These are phyloP conservation scores for Cicer bijugum DNA, from an alignment of 306 rosid genomes.

Conservation along the genomic window DNA sequence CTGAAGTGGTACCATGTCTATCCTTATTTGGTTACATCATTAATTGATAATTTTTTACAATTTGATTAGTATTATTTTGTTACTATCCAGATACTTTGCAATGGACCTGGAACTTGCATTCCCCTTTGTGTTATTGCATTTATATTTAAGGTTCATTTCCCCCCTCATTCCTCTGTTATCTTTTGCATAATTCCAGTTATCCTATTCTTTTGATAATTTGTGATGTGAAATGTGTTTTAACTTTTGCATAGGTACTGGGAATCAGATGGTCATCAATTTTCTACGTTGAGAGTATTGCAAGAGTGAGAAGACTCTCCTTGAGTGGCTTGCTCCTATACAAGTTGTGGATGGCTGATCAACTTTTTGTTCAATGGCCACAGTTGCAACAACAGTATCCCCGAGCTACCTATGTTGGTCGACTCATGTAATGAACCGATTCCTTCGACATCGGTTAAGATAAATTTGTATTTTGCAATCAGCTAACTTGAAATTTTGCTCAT, in stretches of 20 bases:
- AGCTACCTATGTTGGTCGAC: constrained; percentile 84
- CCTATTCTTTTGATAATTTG: constrained; percentile 21
- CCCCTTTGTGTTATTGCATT: constrained; percentile 85
- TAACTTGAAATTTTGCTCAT: constrained; percentile 13
- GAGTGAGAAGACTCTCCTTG: constrained; percentile 87
- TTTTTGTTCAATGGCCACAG: constrained; percentile 96
- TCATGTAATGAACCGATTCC: constrained; percentile 65
- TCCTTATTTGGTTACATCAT: constrained; percentile 13
- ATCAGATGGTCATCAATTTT: constrained; percentile 87
- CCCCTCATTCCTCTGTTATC: constrained; percentile 12
- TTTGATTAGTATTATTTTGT: constrained; percentile 13
- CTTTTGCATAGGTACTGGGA: constrained; percentile 62
- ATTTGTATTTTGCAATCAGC: not conserved
- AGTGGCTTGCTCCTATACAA: constrained; percentile 90
- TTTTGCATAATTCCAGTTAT: constrained; percentile 12
- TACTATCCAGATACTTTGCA: constrained; percentile 78
- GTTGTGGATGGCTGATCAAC: constrained; percentile 75
- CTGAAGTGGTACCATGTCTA: constrained; percentile 78
- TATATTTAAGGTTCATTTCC: constrained; percentile 67
- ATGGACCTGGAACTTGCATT: constrained; percentile 95
- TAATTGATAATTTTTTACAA: constrained; percentile 28
- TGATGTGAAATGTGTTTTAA: constrained; percentile 38
- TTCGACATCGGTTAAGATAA: constrained; percentile 4
- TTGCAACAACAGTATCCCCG: constrained; percentile 71
- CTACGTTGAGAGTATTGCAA: constrained; percentile 94